Evolutionary conservation across 2,329 filamentous ascomycete species (phyloP).

Genomic region (Penicillium rolfsii): DNA sequence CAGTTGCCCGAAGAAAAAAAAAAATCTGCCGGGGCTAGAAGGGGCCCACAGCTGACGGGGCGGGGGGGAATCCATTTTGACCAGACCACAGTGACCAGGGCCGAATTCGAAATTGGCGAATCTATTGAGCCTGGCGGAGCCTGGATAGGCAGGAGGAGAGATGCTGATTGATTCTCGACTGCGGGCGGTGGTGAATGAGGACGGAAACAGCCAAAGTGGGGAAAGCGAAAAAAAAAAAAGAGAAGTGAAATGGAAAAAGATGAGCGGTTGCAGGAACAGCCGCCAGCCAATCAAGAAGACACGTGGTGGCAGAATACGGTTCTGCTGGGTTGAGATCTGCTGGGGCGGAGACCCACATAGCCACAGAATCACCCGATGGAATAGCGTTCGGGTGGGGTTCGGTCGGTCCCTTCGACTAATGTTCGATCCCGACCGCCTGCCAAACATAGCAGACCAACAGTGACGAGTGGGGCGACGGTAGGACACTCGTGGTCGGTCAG

Average conservation of each 20-base stretch:
- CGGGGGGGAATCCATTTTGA: conserved; percentile 5
- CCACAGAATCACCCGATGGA: background rate
- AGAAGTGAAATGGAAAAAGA: background rate
- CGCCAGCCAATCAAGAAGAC: conserved; percentile 35
- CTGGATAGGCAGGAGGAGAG: background rate
- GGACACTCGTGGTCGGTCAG: background rate
- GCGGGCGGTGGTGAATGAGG: background rate
- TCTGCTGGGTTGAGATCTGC: conserved; percentile 3
- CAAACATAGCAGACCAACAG: background rate
- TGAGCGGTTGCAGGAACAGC: conserved; percentile 3
- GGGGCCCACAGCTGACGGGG: background rate
- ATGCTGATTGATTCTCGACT: background rate
- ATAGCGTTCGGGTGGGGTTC: background rate
- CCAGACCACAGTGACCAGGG: background rate
- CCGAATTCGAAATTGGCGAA: background rate
- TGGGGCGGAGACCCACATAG: background rate
- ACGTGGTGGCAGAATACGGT: conserved; percentile 38
- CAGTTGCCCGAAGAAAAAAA: background rate
- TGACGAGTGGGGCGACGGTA: background rate
- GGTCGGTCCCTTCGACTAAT: background rate
- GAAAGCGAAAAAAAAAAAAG: background rate
- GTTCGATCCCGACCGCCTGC: background rate
- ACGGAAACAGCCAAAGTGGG: conserved; percentile 16
- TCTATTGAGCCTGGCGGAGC: background rate
- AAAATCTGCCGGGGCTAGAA: conserved; percentile 6